Evolutionary conservation across 2,329 filamentous ascomycete species (phyloP), one percentile per base, ranked within the genome.

Genomic region (Whalleya microplaca): DNA sequence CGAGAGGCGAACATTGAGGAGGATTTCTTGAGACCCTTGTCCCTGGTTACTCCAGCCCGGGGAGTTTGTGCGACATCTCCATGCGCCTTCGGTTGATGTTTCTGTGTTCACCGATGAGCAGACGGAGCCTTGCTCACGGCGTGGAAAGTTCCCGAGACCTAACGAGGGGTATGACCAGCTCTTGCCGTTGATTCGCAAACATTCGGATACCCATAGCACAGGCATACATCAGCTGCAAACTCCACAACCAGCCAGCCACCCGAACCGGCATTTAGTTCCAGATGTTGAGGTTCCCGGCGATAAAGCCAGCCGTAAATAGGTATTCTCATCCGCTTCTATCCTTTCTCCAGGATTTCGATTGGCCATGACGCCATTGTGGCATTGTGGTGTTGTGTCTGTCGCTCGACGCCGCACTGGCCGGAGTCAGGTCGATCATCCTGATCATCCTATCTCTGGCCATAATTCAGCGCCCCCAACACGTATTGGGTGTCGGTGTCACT

Each of bases 1-100:
- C 92, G 2, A 86, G 83, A 65, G 82, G 81, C 51, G 61, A 66
- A 29, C 64, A 70, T 53, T 69, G 63, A 63, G 49, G 14, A 48
- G 46, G 19, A 50, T 49, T 42, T 42, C 49, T 52, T 45, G 51
- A 19, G 45, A 51, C 23, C 50, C 55, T 56, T 52, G 45, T 54
- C 50, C 46, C 49, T 49, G 53, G 40, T 16, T 47, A 20, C 44
- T 42, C 45, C 48, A 46, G 46, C 48, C 45, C 49, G 47, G 55
- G 40, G 21, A 50, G 46, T 43, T 29, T 55, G 62, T 64, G 53
- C 37, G 37, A 59, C 52, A 21, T 44, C 45, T 52, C 41, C 29
- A 23, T 55, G 46, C 40, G 45, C 46, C 40, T 57, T 67, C 69
- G 68, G 68, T 56, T 67, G 67, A 64, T 70, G 63, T 65, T 70